These are phyloP conservation scores for Debaryomycetaceae sp. DNA, from an alignment of 1,139 yeast genomes.

Conservation along the genomic window DNA sequence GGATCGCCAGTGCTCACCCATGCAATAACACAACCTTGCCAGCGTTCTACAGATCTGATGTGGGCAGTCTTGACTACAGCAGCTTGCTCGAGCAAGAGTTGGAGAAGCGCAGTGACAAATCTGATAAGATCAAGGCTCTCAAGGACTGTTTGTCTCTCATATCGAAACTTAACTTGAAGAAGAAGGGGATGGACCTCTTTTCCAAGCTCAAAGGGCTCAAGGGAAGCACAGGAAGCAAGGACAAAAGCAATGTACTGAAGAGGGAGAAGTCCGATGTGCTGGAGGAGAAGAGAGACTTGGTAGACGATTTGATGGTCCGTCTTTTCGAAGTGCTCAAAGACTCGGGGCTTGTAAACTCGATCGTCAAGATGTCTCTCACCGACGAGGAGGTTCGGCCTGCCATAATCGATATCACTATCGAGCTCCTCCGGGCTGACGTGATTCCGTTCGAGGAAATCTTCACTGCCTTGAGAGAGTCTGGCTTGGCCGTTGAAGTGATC, in stretches of 20 bases:
- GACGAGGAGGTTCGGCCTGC: slow-evolving; percentile 27
- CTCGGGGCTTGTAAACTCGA: slow-evolving; percentile 28
- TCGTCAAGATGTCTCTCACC: slow-evolving; percentile 25
- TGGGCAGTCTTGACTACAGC: not conserved
- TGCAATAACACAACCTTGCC: not conserved
- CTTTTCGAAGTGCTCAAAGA: slow-evolving; percentile 26
- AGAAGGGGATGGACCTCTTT: not conserved
- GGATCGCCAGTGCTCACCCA: not conserved
- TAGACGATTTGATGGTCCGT: slow-evolving; percentile 19
- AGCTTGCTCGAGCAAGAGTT: not conserved
- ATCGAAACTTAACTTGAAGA: slow-evolving; percentile 1
- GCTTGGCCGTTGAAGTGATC: slow-evolving; percentile 28
- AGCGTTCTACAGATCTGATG: not conserved
- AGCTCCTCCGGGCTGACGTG: slow-evolving; percentile 25
- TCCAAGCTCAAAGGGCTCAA: slow-evolving; percentile 1
- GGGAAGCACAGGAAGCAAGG: not conserved
- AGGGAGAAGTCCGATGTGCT: not conserved
- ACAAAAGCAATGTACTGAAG: not conserved
- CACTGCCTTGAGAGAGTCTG: slow-evolving; percentile 28
- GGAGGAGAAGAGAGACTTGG: slow-evolving; percentile 11
- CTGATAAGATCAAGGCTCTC: not conserved
- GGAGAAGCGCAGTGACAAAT: not conserved
- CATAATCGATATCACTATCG: slow-evolving; percentile 22
- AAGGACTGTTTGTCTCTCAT: slow-evolving; percentile 3
- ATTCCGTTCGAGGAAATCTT: slow-evolving; percentile 34